Evolutionary conservation across 441 rosid species (phyloP), one percentile per base, ranked within the genome.

Genomic region (Erodium moschatum): DNA sequence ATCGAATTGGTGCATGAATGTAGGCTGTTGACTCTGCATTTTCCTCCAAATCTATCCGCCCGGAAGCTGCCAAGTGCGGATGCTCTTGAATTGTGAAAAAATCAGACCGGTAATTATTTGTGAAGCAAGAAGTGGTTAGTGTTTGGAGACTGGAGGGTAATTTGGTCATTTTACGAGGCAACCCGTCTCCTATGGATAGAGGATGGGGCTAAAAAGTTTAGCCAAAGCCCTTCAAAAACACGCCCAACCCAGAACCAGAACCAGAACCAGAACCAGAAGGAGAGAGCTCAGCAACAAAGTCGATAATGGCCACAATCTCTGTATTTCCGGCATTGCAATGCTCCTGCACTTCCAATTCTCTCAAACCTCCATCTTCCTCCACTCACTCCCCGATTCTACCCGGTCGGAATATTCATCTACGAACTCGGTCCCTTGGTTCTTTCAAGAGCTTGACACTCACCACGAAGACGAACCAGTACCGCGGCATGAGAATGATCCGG

Each of bases 271-370:
- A 54, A 15, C 24, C 61, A 6, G 24, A 54, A 54, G 12, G 0
- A 40, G 46, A 54, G 61, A 54, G 2, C 61, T 19, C 3, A 54
- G 12, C 61, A 16, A 12, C 54, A 12, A 48, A 48, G 4, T 2
- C 54, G 3, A 54, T 4, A 54, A 86, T 88, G 91, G 87, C 88
- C 19, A 67, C 85, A 4, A 66, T 89, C 70, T 81, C 84, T 4
- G 70, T 87, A 64, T 79, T 79, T 71, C 80, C 83, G 19, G 38
- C 85, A 19, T 69, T 76, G 11, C 75, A 67, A 56, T 77, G 81
- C 9, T 73, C 77, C 48, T 71, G 66, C 66, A 65, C 31, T 13
- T 65, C 78, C 71, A 70, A 10, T 66, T 65, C 66, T 9, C 67
- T 12, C 64, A 69, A 44, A 71, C 74, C 7, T 54, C 73, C 70